phyloP scores from a whole-genome alignment of 805 yeast species.

The Tetrapisispora iriomotensis region DNA sequence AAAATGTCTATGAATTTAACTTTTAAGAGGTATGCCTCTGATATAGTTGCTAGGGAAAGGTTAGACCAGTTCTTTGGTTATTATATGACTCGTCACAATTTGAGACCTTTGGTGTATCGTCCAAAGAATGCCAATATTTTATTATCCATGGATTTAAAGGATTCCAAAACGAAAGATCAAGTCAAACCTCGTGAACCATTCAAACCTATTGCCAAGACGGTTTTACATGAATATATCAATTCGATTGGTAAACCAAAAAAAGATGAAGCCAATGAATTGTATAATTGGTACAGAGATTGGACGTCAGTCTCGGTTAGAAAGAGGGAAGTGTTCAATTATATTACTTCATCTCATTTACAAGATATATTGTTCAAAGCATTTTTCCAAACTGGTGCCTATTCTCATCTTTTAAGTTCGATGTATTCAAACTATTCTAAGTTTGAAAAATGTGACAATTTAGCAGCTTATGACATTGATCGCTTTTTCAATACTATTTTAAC shows the following conservation, averaged over 20 bases:
- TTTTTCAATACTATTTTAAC: slow-evolving; percentile 22
- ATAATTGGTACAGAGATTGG: slow-evolving; percentile 21
- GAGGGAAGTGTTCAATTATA: slow-evolving; percentile 17
- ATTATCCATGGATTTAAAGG: slow-evolving; percentile 33
- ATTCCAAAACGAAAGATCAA: slow-evolving; percentile 27
- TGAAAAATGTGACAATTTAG: slow-evolving; percentile 11
- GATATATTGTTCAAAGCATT: slow-evolving; percentile 19
- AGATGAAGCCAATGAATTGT: slow-evolving; percentile 12
- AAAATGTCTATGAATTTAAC: background rate
- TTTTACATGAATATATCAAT: slow-evolving; percentile 20
- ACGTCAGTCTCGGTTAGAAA: slow-evolving; percentile 19
- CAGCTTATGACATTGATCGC: slow-evolving; percentile 20
- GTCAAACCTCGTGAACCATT: slow-evolving; percentile 29
- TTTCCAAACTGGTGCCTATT: slow-evolving; percentile 17
- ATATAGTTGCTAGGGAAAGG: slow-evolving; percentile 15
- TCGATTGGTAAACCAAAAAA: slow-evolving; percentile 8
- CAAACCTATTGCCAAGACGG: slow-evolving; percentile 20
- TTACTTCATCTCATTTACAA: slow-evolving; percentile 18
- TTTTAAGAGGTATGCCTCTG: slow-evolving; percentile 1
- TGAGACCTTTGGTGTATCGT: slow-evolving; percentile 34
- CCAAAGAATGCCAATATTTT: slow-evolving; percentile 32
- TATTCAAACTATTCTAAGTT: slow-evolving; percentile 14
- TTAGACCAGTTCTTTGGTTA: slow-evolving; percentile 29
- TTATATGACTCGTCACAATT: slow-evolving; percentile 25
- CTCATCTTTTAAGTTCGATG: slow-evolving; percentile 14